Conservation (phyloP, 805 yeast genomes). For the Torulaspora quercuum region DNA sequence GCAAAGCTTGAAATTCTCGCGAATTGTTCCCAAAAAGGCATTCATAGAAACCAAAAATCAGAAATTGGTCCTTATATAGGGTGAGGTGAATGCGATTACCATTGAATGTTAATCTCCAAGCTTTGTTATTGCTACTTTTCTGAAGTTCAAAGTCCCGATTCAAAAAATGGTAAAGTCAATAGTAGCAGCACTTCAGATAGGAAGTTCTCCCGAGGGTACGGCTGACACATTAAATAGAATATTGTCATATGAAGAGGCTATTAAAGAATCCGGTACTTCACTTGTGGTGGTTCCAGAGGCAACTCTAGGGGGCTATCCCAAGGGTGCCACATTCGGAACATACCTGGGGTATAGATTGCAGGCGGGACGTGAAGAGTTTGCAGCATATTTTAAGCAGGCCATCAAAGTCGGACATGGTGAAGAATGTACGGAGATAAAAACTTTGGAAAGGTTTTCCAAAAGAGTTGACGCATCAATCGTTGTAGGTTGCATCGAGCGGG, state of each 20-base stretch:
- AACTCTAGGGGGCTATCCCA: constrained; percentile 46
- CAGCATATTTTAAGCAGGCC: constrained; percentile 37
- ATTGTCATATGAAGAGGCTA: constrained; percentile 38
- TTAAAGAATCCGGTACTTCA: constrained; percentile 34
- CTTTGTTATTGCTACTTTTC: too few species aligned
- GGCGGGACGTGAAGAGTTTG: constrained; percentile 42
- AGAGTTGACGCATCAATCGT: constrained; percentile 38
- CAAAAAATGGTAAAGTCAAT: constrained; percentile 32
- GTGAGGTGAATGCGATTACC: too few species aligned
- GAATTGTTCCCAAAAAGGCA: too few species aligned
- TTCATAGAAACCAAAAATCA: too few species aligned
- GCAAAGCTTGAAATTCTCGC: too few species aligned
- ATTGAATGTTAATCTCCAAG: too few species aligned
- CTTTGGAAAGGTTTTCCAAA: constrained; percentile 35
- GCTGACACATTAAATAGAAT: constrained; percentile 39
- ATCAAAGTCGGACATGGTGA: constrained; percentile 37
- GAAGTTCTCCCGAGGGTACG: constrained; percentile 40
- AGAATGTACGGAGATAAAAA: constrained; percentile 33
- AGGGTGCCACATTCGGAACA: constrained; percentile 43
- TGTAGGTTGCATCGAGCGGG: constrained; percentile 43
- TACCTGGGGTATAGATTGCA: constrained; percentile 43
- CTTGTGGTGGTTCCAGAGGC: constrained; percentile 48
- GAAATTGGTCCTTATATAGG: too few species aligned
- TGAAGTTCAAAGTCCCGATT: too few species aligned
- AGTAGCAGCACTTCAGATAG: constrained; percentile 46